Base-by-base conservation (phyloP, 495 filamentous ascomycete species). In the Xylaria scruposa region DNA sequence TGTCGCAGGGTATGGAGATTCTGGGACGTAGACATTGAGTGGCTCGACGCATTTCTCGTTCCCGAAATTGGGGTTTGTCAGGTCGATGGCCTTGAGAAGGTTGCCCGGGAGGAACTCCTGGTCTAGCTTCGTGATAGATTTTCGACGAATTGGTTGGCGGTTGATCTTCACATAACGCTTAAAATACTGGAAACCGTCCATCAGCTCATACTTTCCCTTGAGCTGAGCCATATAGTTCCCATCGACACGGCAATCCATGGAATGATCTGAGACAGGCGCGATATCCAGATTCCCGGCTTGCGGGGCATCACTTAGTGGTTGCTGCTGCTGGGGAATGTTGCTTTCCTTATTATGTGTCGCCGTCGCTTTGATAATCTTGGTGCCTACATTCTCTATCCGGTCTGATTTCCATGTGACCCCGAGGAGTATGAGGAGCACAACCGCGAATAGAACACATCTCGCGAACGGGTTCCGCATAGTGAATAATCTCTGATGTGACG, bases 81-180 rank as follows among this genome's bases (percentile, higher is more conserved):
- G 74, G 67, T 87, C 78, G 42, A 88, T 77, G 0, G 78, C 73
- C 59, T 82, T 84, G 72, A 85, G 79, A 17, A 78, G 70, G 19
- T 79, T 78, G 9, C 24, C 62, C 19, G 80, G 78, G n/a, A 87
- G 80, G 70, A 88, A 81, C 36, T 76, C 70, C 40, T 86, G 80
- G 19, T 79, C 66, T 17, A 88, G 71, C 53, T 78, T 83, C 26
- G 86, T 88, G 38, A 88, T 78, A 8, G 83, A 84, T 67, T 82
- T 85, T 33, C 85, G 80, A 19, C 76, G 61, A 21, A 86, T 82
- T 19, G 81, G 77, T 42, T 85, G 69, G 33, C 83, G 82, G 26
- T 79, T 77, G 49, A 83, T 80, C 53, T 82, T 84, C 31, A 87
- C 75, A 75, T 88, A 87, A 64, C 86, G 81, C 73, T 85, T 84